Conservation (phyloP, 2,329 filamentous ascomycete genomes). For the Colletotrichum tofieldiae region DNA sequence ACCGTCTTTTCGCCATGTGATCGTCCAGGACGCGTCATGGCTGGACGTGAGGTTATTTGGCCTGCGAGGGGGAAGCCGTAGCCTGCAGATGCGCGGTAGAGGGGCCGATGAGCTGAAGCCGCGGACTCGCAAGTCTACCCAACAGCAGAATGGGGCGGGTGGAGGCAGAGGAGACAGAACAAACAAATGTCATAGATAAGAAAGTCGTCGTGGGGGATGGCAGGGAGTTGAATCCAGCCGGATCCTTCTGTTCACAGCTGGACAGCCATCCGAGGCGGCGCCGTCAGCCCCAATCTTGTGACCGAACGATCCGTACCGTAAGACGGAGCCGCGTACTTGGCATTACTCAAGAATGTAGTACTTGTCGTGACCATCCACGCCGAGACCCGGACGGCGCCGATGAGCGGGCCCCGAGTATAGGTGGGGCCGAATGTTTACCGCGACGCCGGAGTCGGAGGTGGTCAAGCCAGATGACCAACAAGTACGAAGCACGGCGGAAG, state of each 20-base stretch:
- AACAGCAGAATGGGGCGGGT: not conserved
- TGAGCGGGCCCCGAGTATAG: not conserved
- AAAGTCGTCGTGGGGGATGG: not conserved
- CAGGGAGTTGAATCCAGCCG: not conserved
- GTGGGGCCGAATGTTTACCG: not conserved
- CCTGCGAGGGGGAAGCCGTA: not conserved
- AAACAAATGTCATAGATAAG: not conserved
- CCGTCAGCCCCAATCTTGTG: not conserved
- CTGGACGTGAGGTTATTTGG: no score
- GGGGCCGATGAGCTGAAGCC: not conserved
- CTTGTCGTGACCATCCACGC: not conserved
- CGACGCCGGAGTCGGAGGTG: not conserved
- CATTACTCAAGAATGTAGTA: not conserved
- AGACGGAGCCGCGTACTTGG: not conserved
- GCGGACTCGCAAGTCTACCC: not conserved
- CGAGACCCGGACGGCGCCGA: not conserved
- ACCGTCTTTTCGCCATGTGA: not conserved
- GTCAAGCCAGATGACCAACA: not conserved
- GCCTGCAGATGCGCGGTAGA: not conserved
- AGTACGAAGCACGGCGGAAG: not conserved
- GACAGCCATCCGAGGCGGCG: not conserved
- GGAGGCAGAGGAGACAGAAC: not conserved
- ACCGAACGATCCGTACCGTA: not conserved
- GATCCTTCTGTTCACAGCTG: not conserved
- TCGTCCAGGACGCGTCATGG: not conserved